Conservation (phyloP, 495 filamentous ascomycete genomes). For the Saxispiralis lemnorum region DNA sequence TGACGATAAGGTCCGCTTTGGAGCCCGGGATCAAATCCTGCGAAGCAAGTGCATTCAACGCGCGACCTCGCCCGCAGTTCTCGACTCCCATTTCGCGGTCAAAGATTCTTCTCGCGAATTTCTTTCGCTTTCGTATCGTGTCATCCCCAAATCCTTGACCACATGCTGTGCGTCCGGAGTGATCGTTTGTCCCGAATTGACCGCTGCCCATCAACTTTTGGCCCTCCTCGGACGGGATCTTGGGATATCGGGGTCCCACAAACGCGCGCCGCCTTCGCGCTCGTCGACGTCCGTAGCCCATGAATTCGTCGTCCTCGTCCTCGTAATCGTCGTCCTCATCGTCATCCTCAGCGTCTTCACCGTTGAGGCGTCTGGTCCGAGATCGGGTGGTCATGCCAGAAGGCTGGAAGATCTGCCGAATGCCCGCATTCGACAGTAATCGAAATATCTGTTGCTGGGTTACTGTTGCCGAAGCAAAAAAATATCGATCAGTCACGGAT, state of each 20-base stretch:
- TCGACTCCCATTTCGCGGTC: constrained; percentile 62
- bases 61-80: constrained; percentile 31
- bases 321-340: constrained; percentile 28
- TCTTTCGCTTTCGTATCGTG: constrained; percentile 38
- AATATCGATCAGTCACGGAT: constrained; percentile 12
- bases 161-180: constrained; percentile 21
- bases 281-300: constrained; percentile 9
- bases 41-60: constrained; percentile 20
- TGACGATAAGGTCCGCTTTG: constrained; percentile 69
- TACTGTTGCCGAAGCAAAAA: constrained; percentile 18
- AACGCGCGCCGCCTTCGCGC: constrained; percentile 11
- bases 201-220: constrained; percentile 62
- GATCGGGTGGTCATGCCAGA: constrained; percentile 23
- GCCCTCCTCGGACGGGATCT: constrained; percentile 62
- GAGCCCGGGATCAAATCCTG: constrained; percentile 43
- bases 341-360: constrained; percentile 26
- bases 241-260: constrained; percentile 37
- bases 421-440: constrained; percentile 24
- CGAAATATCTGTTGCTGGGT: constrained; percentile 27
- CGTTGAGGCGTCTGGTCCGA: constrained; percentile 19
- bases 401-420: constrained; percentile 24
- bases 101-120: constrained; percentile 48
- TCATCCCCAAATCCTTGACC: constrained; percentile 18
- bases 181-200: constrained; percentile 48
- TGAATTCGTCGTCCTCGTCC: constrained; percentile 22